Conservation (phyloP, 768 basidiomycete genomes). For the Chalciporus piperatus region DNA sequence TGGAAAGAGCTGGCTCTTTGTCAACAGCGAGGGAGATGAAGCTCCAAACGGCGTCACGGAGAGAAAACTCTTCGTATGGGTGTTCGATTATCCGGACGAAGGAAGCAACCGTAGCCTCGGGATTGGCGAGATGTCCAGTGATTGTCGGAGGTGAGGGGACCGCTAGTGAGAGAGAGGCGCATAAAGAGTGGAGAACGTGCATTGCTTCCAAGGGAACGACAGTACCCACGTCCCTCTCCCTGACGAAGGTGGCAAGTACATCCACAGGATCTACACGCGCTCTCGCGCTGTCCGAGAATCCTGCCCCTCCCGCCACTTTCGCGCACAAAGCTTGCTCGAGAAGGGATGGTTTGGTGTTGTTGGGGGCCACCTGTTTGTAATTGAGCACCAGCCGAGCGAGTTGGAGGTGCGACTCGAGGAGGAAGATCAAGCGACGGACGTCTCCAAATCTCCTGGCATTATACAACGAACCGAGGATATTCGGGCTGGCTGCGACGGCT, state of each 20-base stretch:
- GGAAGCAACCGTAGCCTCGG: conserved; percentile 64
- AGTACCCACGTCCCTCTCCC: conserved; percentile 58
- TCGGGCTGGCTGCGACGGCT: conserved; percentile 58
- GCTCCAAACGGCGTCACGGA: conserved; percentile 79
- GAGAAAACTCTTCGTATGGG: conserved; percentile 71
- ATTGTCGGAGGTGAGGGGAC: conserved; percentile 69
- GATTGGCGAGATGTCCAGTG: conserved; percentile 73
- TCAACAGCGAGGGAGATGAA: conserved; percentile 80
- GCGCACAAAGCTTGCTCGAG: conserved; percentile 77
- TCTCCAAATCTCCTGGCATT: conserved; percentile 66
- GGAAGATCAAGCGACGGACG: conserved; percentile 60
- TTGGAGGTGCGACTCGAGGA: conserved; percentile 65
- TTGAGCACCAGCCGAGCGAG: conserved; percentile 63
- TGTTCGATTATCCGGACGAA: conserved; percentile 73
- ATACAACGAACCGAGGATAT: conserved; percentile 58
- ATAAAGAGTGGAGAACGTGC: conserved; percentile 63
- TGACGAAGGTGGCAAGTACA: conserved; percentile 65
- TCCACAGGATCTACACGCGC: conserved; percentile 70
- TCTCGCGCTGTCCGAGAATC: conserved; percentile 42
- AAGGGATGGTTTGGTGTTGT: conserved; percentile 51
- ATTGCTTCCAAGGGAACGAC: conserved; percentile 65
- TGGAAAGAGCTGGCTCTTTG: conserved; percentile 81
- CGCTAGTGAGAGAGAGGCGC: conserved; percentile 58
- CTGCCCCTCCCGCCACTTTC: conserved; percentile 49
- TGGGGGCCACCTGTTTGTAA: conserved; percentile 51